Percentiles rank a stretch among this genome's conserved stretches.
Evolutionary conservation across 768 basidiomycete species (phyloP).

Genomic region (Suillus brevipes): DNA sequence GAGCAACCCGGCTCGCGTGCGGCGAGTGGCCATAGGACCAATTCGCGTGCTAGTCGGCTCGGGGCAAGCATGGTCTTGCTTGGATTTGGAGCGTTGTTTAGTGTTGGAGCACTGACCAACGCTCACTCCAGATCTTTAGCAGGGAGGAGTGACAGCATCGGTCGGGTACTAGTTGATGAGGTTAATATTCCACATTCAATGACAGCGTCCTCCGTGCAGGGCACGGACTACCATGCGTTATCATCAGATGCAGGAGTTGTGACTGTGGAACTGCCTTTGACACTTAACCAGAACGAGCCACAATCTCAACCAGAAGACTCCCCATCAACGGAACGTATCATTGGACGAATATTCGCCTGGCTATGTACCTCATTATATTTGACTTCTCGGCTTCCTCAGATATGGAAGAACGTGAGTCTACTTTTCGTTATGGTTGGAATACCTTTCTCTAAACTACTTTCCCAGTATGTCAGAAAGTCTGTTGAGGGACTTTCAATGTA

Average conservation of each 20-base stretch:
- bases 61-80: conserved; percentile 83
- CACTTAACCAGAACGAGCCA: conserved; percentile 8
- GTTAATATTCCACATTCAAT: conserved; percentile 11
- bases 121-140: conserved; percentile 28
- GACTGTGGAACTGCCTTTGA: conserved; percentile 21
- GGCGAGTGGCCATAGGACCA: conserved; percentile 28
- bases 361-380: conserved; percentile 89
- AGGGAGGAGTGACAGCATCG: conserved; percentile 38
- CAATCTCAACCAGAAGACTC: conserved; percentile 23
- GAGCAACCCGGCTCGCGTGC: conserved; percentile 15
- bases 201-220: conserved; percentile 13
- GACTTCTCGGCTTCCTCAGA: conserved; percentile 92
- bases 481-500: conserved; percentile 94
- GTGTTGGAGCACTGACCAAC: conserved; percentile 54
- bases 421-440: conserved; percentile 2
- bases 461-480: conserved; percentile 83
- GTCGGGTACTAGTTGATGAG: conserved; percentile 45
- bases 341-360: conserved; percentile 95
- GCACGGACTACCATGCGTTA: conserved; percentile 14
- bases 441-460: conserved; percentile 4
- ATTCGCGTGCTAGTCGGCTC: conserved; percentile 66
- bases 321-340: conserved; percentile 52
- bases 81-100: conserved; percentile 72
- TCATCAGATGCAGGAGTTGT: conserved; percentile 7
- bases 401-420: conserved; percentile 94